Base-by-base conservation (phyloP, 345 rosid genomes). In the Mallotus nudiflorus region DNA sequence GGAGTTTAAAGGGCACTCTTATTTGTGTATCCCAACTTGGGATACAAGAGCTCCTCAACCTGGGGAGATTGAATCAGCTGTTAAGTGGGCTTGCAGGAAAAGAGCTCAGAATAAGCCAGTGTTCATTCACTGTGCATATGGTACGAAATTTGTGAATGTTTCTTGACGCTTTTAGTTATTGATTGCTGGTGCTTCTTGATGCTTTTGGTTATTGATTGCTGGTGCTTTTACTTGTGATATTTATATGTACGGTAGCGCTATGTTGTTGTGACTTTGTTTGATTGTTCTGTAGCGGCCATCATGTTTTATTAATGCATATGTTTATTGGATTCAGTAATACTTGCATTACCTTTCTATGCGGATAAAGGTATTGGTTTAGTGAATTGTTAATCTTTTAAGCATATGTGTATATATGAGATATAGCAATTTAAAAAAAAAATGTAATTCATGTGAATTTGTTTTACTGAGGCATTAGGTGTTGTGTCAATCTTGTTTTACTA, bases 1-100 rank as follows among this genome's bases (percentile, higher is more conserved):
- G 33, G 87, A 83, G 72, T 75, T 90, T 19, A 70, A 73, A 16
- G 77, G 80, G 28, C 76, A 78, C 39, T 53, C 87, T 4, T 89
- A 89, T 73, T 74, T 89, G 6, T 87, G 96, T 52, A 62, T 89
- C 29, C 89, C 96, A 9, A 87, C 96, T 70, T 89, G 96, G 96
- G 92, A 89, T 59, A 89, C 92, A 2, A 81, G 92, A 75, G 63
- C 96, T 1, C 96, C 96, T 66, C 80, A 67, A 61, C 89, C 92
- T 0, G 85, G 73, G 45, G 84, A 87, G 73, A 89, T 89, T 27
- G 96, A 89, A 67, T 79, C 88, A 0, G 96, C 92, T 28, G 92
- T 89, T 57, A 86, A 89, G 77, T 89, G 92, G 96, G 92, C 88
- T 62, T 76, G 80, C 45, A 25, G 88, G 65, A 89, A 83, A 73